These are phyloP conservation scores for Amniculicola lignicola DNA, from an alignment of 495 filamentous ascomycete genomes.

Conservation along the genomic window DNA sequence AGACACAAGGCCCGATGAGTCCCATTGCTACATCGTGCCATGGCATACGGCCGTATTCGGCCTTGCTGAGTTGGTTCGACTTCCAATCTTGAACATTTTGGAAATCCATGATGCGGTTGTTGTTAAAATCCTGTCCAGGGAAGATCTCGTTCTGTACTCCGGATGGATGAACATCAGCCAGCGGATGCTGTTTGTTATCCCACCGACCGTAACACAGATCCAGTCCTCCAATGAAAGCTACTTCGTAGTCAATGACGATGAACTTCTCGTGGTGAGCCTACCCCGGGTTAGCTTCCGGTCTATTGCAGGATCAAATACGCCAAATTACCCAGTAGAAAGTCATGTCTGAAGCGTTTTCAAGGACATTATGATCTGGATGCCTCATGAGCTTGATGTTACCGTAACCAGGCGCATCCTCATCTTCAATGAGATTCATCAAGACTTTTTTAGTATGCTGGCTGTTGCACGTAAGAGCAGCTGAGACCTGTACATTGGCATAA, in stretches of 20 bases:
- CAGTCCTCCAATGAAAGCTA: constrained; percentile 89
- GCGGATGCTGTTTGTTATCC: constrained; percentile 80
- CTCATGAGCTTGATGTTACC: constrained; percentile 88
- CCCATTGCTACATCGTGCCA: constrained; percentile 97
- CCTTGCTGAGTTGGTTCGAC: constrained; percentile 86
- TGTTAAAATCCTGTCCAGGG: constrained; percentile 93
- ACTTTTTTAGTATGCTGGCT: constrained; percentile 90
- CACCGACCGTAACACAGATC: constrained; percentile 97
- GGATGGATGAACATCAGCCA: constrained; percentile 83
- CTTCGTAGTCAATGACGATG: constrained; percentile 83
- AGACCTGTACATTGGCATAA: constrained; percentile 42
- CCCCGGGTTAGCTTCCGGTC: neutral
- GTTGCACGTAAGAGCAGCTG: constrained; percentile 85
- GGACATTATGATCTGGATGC: constrained; percentile 91
- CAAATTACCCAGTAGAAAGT: constrained; percentile 77
- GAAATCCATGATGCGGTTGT: constrained; percentile 93
- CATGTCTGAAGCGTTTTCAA: constrained; percentile 94
- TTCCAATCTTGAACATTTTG: constrained; percentile 88
- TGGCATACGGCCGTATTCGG: constrained; percentile 90
- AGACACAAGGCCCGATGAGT: constrained; percentile 80
- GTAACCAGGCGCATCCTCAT: constrained; percentile 70
- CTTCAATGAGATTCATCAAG: constrained; percentile 70
- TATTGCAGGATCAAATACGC: neutral
- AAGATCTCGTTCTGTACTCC: constrained; percentile 81
- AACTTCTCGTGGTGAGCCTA: constrained; percentile 92